Base-by-base conservation (phyloP, 2,329 filamentous ascomycete species). In the Colletotrichum sansevieriae region DNA sequence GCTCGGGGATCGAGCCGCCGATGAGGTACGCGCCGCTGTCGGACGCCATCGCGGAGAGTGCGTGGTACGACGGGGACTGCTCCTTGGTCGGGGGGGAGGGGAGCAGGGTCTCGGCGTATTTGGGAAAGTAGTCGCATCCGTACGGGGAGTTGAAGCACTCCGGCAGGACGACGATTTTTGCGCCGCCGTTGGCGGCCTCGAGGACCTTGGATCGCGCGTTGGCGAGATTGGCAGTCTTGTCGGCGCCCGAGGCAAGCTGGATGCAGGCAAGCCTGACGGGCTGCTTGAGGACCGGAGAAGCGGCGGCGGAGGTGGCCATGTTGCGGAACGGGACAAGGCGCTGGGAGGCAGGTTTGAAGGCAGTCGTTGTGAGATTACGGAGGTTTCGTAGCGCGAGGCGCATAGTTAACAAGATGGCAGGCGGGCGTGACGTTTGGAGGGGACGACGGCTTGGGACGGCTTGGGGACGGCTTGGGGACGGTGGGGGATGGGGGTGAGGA, bases 71-170 rank as follows among this genome's bases (percentile, higher is more conserved):
- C 0, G 95, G 95, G 4, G 92, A 91, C 75, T 92, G 88, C 52
- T 88, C 86, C 70, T 83, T 78, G 3, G 90, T 83, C 0, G 94
- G 93, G 33, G 94, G 93, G 3, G 90, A 91, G 1, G 94, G 93
- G 56, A 83, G 81, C n/a, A 98, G 90, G 1, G 89, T 91, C 81
- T 99, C 96, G 73, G 96, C 95, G 80, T 98, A 98, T 70, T 90
- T 88, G 62, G 95, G 91, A 82, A 99, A 99, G 85, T 91, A 95
- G 76, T 94, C 80, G 73, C 90, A 94, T 73, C 96, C 96, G 81
- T 99, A 99, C 9, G 96, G 96, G 47, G 93, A 97, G 84, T 99
- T 99, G 89, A 99, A 99, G 86, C 96, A 99, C 83, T 99, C 96
- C 41, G 96, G 96, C 18, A 99, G 88, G 39, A 98, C 94, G 72